Evolutionary conservation across 345 rosid species (phyloP).

Genomic region (Noccaea bulbosa): DNA sequence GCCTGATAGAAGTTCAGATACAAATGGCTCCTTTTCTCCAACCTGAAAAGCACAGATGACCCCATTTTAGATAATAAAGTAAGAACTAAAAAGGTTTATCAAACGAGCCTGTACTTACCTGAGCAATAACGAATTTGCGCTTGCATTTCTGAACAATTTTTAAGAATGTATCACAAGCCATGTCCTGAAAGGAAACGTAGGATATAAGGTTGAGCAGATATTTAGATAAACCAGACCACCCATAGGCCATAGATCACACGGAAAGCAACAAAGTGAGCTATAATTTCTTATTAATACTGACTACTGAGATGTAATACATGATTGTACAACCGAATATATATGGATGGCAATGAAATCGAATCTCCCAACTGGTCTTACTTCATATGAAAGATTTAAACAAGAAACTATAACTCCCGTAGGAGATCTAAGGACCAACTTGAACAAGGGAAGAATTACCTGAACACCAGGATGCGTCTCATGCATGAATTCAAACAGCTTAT

Average conservation of each 20-base stretch:
- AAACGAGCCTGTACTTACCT: constrained; percentile 54
- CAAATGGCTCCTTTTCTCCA: constrained; percentile 95
- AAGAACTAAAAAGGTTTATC: not conserved
- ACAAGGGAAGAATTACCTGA: constrained; percentile 60
- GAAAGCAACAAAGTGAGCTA: not conserved
- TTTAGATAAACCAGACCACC: not conserved
- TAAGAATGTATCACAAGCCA: constrained; percentile 99
- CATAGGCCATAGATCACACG: not conserved
- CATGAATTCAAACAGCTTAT: constrained; percentile 98
- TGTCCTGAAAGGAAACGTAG: constrained; percentile 61
- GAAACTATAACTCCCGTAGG: not conserved
- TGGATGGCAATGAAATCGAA: constrained; percentile 8
- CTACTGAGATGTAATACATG: constrained; percentile 5
- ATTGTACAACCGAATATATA: constrained; percentile 3
- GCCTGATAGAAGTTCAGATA: constrained; percentile 91
- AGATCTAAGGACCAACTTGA: constrained; percentile 7
- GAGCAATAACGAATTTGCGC: constrained; percentile 83
- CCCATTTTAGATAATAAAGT: constrained; percentile 4
- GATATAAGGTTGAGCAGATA: constrained; percentile 13
- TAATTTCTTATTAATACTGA: not conserved
- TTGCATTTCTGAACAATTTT: constrained; percentile 98
- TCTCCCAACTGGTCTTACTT: constrained; percentile 5
- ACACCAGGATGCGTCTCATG: constrained; percentile 99
- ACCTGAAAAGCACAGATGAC: constrained; percentile 55
- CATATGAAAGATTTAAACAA: constrained; percentile 26